Conservation (phyloP, 108 stramenopile genomes). For the Mayamaea pseudoterrestris region DNA sequence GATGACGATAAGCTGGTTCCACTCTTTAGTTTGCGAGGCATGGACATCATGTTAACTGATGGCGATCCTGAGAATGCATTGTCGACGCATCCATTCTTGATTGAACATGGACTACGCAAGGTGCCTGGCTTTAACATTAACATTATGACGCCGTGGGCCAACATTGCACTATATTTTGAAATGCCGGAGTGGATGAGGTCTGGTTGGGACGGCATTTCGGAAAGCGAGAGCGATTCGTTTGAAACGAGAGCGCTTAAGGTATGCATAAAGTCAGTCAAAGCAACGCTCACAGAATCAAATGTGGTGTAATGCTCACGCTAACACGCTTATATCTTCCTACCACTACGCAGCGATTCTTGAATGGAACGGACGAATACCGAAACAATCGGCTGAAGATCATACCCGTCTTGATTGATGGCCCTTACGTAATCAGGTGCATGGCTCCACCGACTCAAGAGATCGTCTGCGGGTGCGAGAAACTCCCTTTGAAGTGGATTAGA, state of each 20-base stretch:
- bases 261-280: neutral
- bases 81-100: constrained; percentile 29
- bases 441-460: constrained; percentile 27
- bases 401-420: constrained; percentile 38
- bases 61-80: constrained; percentile 22
- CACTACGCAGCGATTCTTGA: constrained; percentile 24
- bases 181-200: constrained; percentile 42
- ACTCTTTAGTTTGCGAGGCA: constrained; percentile 27
- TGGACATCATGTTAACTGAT: constrained; percentile 48
- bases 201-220: constrained; percentile 27
- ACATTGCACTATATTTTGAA: constrained; percentile 38
- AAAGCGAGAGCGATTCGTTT: constrained; percentile 24
- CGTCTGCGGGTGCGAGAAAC: constrained; percentile 8
- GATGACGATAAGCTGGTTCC: constrained; percentile 21
- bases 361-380: constrained; percentile 31
- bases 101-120: constrained; percentile 37
- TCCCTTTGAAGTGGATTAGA: constrained; percentile 20
- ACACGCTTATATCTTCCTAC: neutral
- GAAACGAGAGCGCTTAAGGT: constrained; percentile 50
- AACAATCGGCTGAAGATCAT: constrained; percentile 24
- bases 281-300: neutral
- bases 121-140: constrained; percentile 36
- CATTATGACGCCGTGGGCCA: constrained; percentile 38
- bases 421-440: constrained; percentile 27
- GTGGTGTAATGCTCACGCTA: neutral